These are phyloP conservation scores for Spathaspora arborariae DNA, from an alignment of 805 yeast genomes.

Conservation along the genomic window DNA sequence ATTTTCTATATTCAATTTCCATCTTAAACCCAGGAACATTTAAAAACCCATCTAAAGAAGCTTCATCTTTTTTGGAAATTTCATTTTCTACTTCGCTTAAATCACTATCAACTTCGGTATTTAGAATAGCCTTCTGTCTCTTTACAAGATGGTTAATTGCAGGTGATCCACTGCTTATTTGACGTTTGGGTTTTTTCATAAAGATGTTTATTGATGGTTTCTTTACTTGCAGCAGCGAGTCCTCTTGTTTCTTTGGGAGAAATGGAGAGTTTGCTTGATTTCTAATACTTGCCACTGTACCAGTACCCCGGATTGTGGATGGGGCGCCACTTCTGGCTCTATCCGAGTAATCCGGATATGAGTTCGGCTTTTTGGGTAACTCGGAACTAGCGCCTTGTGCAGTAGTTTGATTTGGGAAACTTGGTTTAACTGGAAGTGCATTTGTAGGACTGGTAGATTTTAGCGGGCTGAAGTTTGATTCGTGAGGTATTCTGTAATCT, in stretches of 20 bases:
- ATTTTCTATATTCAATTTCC: slow-evolving; percentile 6
- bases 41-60: slow-evolving; percentile 9
- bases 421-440: neutral
- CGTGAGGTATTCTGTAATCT: neutral
- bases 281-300: slow-evolving; percentile 3
- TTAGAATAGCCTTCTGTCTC: neutral
- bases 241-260: neutral
- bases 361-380: neutral
- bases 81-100: slow-evolving; percentile 21
- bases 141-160: neutral
- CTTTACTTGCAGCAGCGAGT: neutral
- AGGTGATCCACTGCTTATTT: neutral
- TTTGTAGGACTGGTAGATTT: neutral
- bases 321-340: neutral
- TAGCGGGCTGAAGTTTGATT: neutral
- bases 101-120: slow-evolving; percentile 16
- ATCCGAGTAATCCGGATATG: neutral
- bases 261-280: neutral
- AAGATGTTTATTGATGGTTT: neutral
- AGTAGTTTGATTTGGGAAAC: neutral
- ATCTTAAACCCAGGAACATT: slow-evolving; percentile 4
- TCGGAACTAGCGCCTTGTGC: neutral
- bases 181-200: neutral
- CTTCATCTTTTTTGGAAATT: slow-evolving; percentile 7
- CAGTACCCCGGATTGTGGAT: neutral